Conservation (phyloP, 1,284 basidiomycete genomes). For the Boletus subluridellus region DNA sequence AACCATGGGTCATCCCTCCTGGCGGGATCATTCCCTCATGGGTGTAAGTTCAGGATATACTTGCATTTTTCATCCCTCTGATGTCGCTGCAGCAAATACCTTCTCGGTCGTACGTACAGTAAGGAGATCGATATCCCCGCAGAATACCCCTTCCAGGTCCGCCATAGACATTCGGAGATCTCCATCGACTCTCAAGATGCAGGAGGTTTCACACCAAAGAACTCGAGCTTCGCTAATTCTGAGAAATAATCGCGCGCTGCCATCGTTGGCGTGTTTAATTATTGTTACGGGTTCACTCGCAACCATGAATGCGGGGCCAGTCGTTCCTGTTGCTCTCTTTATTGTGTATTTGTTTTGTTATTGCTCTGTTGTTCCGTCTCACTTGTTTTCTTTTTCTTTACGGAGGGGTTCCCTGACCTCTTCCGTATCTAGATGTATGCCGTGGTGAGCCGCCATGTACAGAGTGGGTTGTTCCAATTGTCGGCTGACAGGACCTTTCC, state of each 20-base stretch:
- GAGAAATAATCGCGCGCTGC: constrained; percentile 25
- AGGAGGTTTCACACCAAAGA: constrained; percentile 24
- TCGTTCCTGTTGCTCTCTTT: constrained; percentile 24
- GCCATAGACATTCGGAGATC: constrained; percentile 31
- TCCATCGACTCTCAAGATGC: constrained; percentile 34
- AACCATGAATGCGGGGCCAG: constrained; percentile 18
- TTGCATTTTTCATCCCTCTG: background rate
- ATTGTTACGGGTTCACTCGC: constrained; percentile 14
- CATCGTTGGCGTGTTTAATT: background rate
- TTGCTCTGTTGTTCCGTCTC: constrained; percentile 3
- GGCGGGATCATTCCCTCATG: constrained; percentile 68
- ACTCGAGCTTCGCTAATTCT: constrained; percentile 29
- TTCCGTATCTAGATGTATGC: constrained; percentile 12
- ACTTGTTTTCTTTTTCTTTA: background rate
- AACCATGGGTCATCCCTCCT: constrained; percentile 66
- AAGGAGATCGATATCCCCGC: constrained; percentile 7
- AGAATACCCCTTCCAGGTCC: constrained; percentile 32
- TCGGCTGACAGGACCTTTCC: background rate
- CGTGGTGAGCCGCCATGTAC: background rate
- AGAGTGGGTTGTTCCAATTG: background rate
- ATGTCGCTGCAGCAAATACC: constrained; percentile 22
- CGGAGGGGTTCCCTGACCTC: background rate
- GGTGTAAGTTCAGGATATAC: constrained; percentile 46
- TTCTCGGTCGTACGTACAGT: constrained; percentile 13
- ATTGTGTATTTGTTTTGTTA: constrained; percentile 26